phyloP scores from a whole-genome alignment of 257 asterid species.

The Ilex asprella region DNA sequence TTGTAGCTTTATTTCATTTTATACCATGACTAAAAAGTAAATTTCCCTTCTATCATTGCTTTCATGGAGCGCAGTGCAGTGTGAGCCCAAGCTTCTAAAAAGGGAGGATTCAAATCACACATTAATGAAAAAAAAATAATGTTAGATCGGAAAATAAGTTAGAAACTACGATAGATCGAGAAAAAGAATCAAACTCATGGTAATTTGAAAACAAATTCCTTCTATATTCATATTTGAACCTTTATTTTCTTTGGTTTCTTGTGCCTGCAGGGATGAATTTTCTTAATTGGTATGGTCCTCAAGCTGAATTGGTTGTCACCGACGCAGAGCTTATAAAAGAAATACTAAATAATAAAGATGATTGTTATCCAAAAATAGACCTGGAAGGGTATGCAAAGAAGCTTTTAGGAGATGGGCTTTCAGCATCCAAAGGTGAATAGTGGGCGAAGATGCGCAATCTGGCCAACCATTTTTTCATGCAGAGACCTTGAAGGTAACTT shows the following conservation, averaged over 20 bases:
- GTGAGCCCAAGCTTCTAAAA: neutral
- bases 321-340: conserved; percentile 52
- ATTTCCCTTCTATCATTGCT: too few species aligned
- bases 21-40: neutral
- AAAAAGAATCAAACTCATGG: neutral
- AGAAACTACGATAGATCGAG: neutral
- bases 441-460: conserved; percentile 59
- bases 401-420: conserved; percentile 60
- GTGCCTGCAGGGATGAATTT: conserved; percentile 34
- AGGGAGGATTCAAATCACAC: neutral
- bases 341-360: conserved; percentile 43
- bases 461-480: conserved; percentile 51
- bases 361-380: conserved; percentile 46
- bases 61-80: neutral
- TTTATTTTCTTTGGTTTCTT: neutral
- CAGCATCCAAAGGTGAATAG: conserved; percentile 56
- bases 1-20: neutral
- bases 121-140: neutral
- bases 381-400: conserved; percentile 53
- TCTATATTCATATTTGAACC: neutral
- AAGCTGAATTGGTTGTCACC: conserved; percentile 50
- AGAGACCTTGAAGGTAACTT: conserved; percentile 43
- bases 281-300: conserved; percentile 50
- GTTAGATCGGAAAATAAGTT: neutral
- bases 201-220: neutral